These are phyloP conservation scores for Rugonectria rugulosa DNA, from an alignment of 2,329 filamentous ascomycete species.

Conservation along the genomic window DNA sequence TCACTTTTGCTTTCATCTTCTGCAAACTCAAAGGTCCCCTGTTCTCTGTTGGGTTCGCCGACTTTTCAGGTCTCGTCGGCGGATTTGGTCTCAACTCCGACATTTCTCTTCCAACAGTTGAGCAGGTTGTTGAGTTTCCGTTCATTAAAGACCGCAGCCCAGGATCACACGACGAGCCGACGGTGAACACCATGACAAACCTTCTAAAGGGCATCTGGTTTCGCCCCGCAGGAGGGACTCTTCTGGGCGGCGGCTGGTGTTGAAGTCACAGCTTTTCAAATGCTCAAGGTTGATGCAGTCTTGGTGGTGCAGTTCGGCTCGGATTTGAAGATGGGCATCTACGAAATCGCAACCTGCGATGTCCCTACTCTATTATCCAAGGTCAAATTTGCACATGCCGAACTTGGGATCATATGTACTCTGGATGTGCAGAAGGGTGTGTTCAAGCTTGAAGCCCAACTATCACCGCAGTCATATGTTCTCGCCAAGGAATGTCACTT, in stretches of 20 bases:
- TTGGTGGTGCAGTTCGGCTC: conserved; percentile 43
- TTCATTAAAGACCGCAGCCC: conserved; percentile 23
- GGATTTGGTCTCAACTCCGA: conserved; percentile 52
- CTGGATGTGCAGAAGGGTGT: conserved; percentile 46
- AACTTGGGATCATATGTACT: conserved; percentile 46
- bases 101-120: conserved; percentile 41
- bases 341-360: conserved; percentile 40
- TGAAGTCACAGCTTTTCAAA: conserved; percentile 47
- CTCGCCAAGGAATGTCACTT: conserved; percentile 50
- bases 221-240: conserved; percentile 32
- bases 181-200: conserved; percentile 4
- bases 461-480: conserved; percentile 51
- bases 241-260: conserved; percentile 51
- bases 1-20: conserved; percentile 47
- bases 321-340: conserved; percentile 44
- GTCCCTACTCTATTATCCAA: conserved; percentile 38
- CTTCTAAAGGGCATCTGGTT: conserved; percentile 41
- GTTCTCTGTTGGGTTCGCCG: conserved; percentile 47
- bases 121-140: conserved; percentile 27
- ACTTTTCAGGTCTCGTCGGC: conserved; percentile 43
- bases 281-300: conserved; percentile 47
- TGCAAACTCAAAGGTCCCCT: conserved; percentile 49
- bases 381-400: conserved; percentile 44
- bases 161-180: conserved; percentile 4
- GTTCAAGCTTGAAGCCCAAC: conserved; percentile 48